Base-by-base conservation (phyloP, 2,329 filamentous ascomycete genomes). In the Beauveria brongniartii region DNA sequence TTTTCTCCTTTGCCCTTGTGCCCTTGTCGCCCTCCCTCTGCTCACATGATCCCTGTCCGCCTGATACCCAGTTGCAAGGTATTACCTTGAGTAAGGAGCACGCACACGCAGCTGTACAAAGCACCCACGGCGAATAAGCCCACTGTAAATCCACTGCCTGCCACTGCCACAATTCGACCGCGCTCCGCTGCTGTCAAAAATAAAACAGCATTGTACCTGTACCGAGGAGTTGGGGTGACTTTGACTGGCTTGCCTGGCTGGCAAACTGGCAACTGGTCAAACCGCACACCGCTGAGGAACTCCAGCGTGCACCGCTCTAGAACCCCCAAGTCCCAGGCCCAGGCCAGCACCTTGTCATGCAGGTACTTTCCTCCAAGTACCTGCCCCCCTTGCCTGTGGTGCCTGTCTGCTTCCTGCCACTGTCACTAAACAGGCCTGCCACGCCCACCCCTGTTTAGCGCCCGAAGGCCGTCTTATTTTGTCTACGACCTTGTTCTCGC, bases 391-490 rank as follows among this genome's bases (percentile, higher is more conserved):
- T 37, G 34, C 30, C 22, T 22, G 3, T 22, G 22, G 22, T 22
- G 2, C 22, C 10, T 34, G 30, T 34, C 30, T 5, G 28, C 28
- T 30, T 34, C 30, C 46, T 43, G 37, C 46, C 46, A 58, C 30
- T 46, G 41, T 1, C 30, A 20, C 26, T 34, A 5, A 9, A 22
- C 47, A 24, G 40, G 24, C 26, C 14, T 48, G 20, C 44, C n/a
- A 28, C 24, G 30, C 57, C 56, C n/a, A 24, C 26, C 57, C 56
- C 56, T 53, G 47, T 34, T 52, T 59, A 59, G 47, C 48, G 48
- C 40, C 56, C 56, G 37, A 52, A 46, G 26, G n/a, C 50, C 40
- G 14, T 40, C 24, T 1, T 22, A 28, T 52, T 37, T 24, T 7
- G 8, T 53, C 57, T 50, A 41, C 50, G 40, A 20, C n/a, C 40